phyloP scores from a whole-genome alignment of 371 early-diverging fungal species.

The Mycotypha africana region DNA sequence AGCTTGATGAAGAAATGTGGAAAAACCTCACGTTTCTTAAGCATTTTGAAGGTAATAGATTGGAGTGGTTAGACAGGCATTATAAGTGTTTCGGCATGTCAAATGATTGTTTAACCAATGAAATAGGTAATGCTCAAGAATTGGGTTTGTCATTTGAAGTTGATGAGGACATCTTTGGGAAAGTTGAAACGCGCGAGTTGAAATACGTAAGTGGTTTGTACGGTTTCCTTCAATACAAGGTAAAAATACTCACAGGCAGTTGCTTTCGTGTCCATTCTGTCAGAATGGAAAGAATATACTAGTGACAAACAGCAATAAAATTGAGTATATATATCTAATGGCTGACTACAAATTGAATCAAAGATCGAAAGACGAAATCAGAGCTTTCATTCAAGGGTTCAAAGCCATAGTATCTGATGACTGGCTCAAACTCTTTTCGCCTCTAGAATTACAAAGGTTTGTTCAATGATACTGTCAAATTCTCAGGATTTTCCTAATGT shows the following conservation, averaged over 20 bases:
- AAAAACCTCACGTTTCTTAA: slow-evolving; percentile 76
- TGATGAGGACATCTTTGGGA: slow-evolving; percentile 54
- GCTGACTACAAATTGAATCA: slow-evolving; percentile 73
- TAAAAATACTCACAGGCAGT: neutral
- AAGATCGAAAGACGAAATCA: slow-evolving; percentile 74
- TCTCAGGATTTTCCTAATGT: no score
- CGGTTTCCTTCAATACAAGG: no score
- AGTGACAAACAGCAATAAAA: slow-evolving; percentile 76
- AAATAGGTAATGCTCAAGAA: slow-evolving; percentile 40
- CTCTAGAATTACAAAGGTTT: slow-evolving; percentile 73
- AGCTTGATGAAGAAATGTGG: slow-evolving; percentile 78
- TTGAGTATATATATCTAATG: slow-evolving; percentile 77
- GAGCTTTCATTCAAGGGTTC: slow-evolving; percentile 75
- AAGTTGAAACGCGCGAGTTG: slow-evolving; percentile 38
- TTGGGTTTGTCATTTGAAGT: slow-evolving; percentile 65
- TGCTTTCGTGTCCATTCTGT: neutral
- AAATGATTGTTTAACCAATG: neutral
- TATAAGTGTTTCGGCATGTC: no score
- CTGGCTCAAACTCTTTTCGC: slow-evolving; percentile 72
- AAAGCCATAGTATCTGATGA: slow-evolving; percentile 54
- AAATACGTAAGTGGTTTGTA: slow-evolving; percentile 37
- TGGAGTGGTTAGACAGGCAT: neutral
- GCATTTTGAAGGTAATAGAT: slow-evolving; percentile 53
- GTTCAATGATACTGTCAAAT: slow-evolving; percentile 1
- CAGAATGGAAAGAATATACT: slow-evolving; percentile 57